These are phyloP conservation scores for Albatrellus ellisii DNA, from an alignment of 768 basidiomycete genomes.

Conservation along the genomic window DNA sequence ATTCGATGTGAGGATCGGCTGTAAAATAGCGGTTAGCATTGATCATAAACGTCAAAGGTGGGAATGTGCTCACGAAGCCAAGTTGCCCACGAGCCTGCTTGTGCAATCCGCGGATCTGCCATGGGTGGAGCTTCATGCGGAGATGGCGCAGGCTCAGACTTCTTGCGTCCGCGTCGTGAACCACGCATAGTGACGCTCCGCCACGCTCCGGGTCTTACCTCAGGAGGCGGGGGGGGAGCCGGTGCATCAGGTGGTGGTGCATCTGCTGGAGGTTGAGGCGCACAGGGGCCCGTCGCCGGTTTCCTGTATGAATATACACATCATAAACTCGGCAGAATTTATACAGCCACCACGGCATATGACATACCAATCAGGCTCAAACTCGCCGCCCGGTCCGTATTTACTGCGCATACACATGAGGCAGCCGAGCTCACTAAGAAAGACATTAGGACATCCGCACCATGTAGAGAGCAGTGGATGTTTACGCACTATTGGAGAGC, in stretches of 20 bases:
- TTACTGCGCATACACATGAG: slow-evolving; percentile 59
- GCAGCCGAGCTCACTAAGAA: slow-evolving; percentile 59
- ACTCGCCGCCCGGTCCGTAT: slow-evolving; percentile 78
- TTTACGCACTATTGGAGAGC: slow-evolving; percentile 60
- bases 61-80: slow-evolving; percentile 26
- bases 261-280: slow-evolving; percentile 9
- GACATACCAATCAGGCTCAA: slow-evolving; percentile 66
- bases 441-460: slow-evolving; percentile 1
- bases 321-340: slow-evolving; percentile 20
- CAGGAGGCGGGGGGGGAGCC: slow-evolving; percentile 14
- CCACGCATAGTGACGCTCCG: slow-evolving; percentile 13
- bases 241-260: slow-evolving; percentile 16
- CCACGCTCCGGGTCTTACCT: slow-evolving; percentile 12
- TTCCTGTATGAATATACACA: slow-evolving; percentile 21
- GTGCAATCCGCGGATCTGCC: slow-evolving; percentile 9
- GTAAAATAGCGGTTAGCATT: slow-evolving; percentile 1
- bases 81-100: slow-evolving; percentile 25
- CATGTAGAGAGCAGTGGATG: not conserved
- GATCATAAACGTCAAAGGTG: not conserved
- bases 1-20: slow-evolving; percentile 47
- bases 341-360: not conserved
- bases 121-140: slow-evolving; percentile 7
- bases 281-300: slow-evolving; percentile 22
- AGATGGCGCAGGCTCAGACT: too few species aligned
- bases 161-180: slow-evolving; percentile 11